These are phyloP conservation scores for Aspergillus piperis DNA, from an alignment of 2,329 filamentous ascomycete genomes.

Conservation along the genomic window DNA sequence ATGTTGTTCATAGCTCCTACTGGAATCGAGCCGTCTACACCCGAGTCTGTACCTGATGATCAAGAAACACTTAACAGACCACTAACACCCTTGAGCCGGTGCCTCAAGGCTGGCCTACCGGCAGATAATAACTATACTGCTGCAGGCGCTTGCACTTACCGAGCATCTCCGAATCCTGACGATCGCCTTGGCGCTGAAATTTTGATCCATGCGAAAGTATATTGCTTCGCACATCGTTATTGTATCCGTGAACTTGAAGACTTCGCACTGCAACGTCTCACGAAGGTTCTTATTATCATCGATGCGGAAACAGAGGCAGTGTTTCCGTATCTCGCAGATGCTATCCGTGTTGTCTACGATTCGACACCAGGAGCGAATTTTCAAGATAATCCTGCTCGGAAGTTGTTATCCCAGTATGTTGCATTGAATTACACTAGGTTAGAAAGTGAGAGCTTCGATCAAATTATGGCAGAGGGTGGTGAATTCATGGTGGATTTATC, in stretches of 20 bases:
- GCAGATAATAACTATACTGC: not conserved
- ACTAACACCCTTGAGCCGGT: not conserved
- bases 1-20: too few species aligned
- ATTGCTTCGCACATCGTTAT: not conserved
- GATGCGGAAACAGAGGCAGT: not conserved
- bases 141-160: not conserved
- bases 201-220: not conserved
- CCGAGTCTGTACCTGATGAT: not conserved
- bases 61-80: not conserved
- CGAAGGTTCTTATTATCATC: not conserved
- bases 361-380: not conserved
- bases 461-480: not conserved
- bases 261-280: not conserved
- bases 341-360: not conserved
- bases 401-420: not conserved
- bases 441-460: accelerated
- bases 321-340: not conserved
- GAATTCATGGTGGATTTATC: not conserved
- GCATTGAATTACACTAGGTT: not conserved
- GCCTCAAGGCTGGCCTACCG: not conserved
- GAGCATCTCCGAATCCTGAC: not conserved
- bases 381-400: not conserved
- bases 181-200: not conserved
- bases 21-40: too few species aligned
- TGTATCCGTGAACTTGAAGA: not conserved